Evolutionary conservation across 257 asterid species (phyloP).

Genomic region (Solanum medicagineum): DNA sequence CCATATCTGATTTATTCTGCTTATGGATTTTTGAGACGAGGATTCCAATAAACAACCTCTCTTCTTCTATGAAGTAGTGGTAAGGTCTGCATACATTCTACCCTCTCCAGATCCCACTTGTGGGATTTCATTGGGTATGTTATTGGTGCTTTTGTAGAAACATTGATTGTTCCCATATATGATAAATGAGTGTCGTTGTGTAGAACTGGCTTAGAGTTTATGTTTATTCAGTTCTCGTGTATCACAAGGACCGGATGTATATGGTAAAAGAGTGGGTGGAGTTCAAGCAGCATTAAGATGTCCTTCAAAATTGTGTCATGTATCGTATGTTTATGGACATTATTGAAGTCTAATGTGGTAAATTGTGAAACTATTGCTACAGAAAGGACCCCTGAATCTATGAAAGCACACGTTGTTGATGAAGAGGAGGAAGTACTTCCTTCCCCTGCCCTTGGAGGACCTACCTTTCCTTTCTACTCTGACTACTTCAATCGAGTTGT

Average conservation of each 20-base stretch:
- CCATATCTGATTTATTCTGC: too few species aligned
- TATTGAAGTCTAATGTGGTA: neutral
- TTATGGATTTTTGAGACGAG: too few species aligned
- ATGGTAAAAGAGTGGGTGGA: conserved; percentile 55
- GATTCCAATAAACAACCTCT: too few species aligned
- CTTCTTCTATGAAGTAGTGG: too few species aligned
- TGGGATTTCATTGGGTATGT: too few species aligned
- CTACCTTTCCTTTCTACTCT: conserved; percentile 52
- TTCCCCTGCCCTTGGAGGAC: conserved; percentile 82
- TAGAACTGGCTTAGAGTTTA: neutral
- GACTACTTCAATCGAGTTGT: conserved; percentile 46
- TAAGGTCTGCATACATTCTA: too few species aligned
- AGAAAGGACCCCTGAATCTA: conserved; percentile 50
- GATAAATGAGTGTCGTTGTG: neutral
- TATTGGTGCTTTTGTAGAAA: neutral
- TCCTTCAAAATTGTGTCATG: neutral
- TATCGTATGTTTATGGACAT: neutral
- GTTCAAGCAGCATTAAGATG: conserved; percentile 42
- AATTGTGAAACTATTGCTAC: conserved; percentile 7
- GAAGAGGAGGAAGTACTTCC: conserved; percentile 75
- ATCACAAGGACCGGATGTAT: conserved; percentile 63
- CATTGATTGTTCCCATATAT: neutral
- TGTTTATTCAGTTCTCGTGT: neutral
- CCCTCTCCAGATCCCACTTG: too few species aligned
- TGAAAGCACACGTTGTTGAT: conserved; percentile 36